Evolutionary conservation across 352 stramenopile genomes (phyloP), one percentile per base, ranked within the genome.

Genomic region (Globisporangium takayamanum): DNA sequence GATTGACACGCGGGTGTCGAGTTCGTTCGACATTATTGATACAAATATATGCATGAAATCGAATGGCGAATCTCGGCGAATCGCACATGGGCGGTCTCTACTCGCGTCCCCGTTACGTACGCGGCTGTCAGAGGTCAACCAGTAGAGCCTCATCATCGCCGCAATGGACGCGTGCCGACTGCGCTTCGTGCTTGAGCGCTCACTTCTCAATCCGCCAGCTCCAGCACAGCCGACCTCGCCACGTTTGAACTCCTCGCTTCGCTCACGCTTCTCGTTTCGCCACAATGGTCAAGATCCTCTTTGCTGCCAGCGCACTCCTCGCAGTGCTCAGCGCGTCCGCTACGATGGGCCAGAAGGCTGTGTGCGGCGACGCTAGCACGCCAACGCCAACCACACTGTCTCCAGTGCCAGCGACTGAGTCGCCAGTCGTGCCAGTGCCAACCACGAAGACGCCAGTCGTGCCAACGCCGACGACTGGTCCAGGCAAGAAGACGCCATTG

Each of bases 251-350:
- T 26, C n/a, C 18, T 28, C 10, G 30, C 45, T 12, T 39, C 33
- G 33, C 33, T 12, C 33, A 14, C 33, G 33, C 33, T 10, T 12
- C 33, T 39, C 33, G 33, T 39, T 14, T 39, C 33, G 39, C 6
- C 12, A 60, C 41, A 16, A 88, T 88, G 78, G 68, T 76, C 59
- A 76, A 78, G 60, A 62, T 78, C 39, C 71, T 61, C 46, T 74
- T 71, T 60, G 61, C 64, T 10, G 56, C 39, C 39, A 45, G 63
- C 18, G 53, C 60, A 1, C 55, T 76, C n/a, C 45, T 80, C 42
- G 44, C 72, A 22, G 62, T 60, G 3, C 45, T 82, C 28, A 55
- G 61, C 26, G 59, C 63, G 47, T 53, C 57, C n/a, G 65, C 59
- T 15, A 58, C 58, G 2, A 71, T 66, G 28, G 66, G 59, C 20